Percentiles rank a stretch among this genome's conserved stretches.
phyloP scores from a whole-genome alignment of 805 yeast species.

The Metschnikowia santaceciliae region DNA sequence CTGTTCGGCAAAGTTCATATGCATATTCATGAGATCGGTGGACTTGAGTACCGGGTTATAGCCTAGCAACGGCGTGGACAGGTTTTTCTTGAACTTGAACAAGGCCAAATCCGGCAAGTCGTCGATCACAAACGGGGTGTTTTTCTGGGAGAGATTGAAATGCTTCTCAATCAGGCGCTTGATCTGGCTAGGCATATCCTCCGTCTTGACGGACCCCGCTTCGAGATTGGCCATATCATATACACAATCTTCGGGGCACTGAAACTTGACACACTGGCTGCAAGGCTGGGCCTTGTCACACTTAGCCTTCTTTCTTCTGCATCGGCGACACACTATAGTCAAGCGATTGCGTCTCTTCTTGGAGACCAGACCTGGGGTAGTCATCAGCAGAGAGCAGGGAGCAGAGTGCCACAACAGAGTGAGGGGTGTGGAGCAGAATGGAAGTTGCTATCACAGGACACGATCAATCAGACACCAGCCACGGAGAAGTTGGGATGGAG shows the following conservation, averaged over 20 bases:
- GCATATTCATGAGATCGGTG: conserved; percentile 13
- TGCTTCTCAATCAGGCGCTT: conserved; percentile 1
- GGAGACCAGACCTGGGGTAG: not conserved
- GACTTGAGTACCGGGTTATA: conserved; percentile 14
- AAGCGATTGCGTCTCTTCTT: conserved; percentile 12
- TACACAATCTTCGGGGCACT: conserved; percentile 12
- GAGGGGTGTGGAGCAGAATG: too few relatives aligned
- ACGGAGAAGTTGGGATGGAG: not conserved
- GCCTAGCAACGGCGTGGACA: conserved; percentile 8
- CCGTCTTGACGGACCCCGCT: not conserved
- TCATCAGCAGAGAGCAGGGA: not conserved
- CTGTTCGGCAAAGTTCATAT: conserved; percentile 11
- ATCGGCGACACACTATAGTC: conserved; percentile 17
- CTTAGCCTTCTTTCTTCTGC: conserved; percentile 15
- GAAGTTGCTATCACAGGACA: too few relatives aligned
- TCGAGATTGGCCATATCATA: conserved; percentile 8
- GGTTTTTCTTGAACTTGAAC: not conserved
- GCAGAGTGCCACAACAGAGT: not conserved
- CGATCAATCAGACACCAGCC: not conserved
- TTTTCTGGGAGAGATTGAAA: not conserved
- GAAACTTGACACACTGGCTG: conserved; percentile 11
- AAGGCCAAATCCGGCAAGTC: not conserved
- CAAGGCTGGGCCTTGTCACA: conserved; percentile 16
- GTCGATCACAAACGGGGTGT: not conserved
- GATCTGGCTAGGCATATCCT: not conserved